Percentiles rank a stretch among this genome's conserved stretches.
phyloP scores from a whole-genome alignment of 305 asterid species.

The Fraxinus xanthoxyloides region DNA sequence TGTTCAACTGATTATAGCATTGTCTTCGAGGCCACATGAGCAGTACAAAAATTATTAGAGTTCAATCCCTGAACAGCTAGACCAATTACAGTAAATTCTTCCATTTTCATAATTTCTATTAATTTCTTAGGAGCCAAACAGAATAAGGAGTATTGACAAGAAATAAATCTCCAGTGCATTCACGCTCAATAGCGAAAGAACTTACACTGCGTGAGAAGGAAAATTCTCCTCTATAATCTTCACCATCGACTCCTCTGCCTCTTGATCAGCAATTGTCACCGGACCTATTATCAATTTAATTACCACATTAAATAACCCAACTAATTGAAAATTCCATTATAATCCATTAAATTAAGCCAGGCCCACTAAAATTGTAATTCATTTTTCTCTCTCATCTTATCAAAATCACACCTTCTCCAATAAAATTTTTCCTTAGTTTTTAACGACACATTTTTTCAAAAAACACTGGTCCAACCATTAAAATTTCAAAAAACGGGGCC shows the following conservation, averaged over 20 bases:
- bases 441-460: too few relatives aligned
- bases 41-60: neutral
- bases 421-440: too few relatives aligned
- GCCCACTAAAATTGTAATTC: too few relatives aligned
- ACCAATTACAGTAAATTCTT: neutral
- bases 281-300: slow-evolving; percentile 60
- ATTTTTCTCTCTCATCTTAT: too few relatives aligned
- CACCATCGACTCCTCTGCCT: slow-evolving; percentile 94
- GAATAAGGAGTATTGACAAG: neutral
- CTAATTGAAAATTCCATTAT: slow-evolving; percentile 1
- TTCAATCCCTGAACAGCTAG: neutral
- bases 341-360: neutral
- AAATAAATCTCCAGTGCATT: neutral
- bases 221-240: slow-evolving; percentile 59
- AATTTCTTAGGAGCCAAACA: neutral
- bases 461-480: too few relatives aligned
- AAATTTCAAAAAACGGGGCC: too few relatives aligned
- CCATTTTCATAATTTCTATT: neutral
- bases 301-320: slow-evolving; percentile 9
- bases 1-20: neutral
- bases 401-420: too few relatives aligned
- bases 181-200: neutral
- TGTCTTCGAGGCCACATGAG: neutral
- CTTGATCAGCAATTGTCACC: slow-evolving; percentile 89
- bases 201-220: slow-evolving; percentile 93